These are phyloP conservation scores for Luzula sylvatica DNA, from an alignment of 176 grass and related monocot genomes.

Conservation along the genomic window DNA sequence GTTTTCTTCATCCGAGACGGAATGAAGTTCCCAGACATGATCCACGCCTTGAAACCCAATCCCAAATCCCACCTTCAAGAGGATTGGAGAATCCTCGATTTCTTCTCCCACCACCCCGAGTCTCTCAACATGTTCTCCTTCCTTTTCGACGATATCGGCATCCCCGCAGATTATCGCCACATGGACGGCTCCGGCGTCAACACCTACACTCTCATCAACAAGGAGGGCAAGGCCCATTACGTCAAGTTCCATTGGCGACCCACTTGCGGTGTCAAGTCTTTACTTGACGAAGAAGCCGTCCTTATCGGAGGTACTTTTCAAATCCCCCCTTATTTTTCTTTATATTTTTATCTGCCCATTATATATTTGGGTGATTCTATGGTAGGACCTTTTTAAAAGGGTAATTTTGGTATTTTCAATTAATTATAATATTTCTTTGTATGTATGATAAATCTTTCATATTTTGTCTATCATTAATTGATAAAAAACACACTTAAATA, in stretches of 20 bases:
- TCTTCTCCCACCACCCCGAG: constrained; percentile 98
- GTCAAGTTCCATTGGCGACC: constrained; percentile 99
- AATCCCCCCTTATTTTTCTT: no score
- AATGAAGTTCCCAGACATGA: constrained; percentile 98
- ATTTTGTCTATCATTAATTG: no score
- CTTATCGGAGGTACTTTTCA: constrained; percentile 41
- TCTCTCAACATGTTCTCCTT: constrained; percentile 93
- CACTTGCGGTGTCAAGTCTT: constrained; percentile 69
- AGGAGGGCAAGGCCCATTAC: constrained; percentile 64
- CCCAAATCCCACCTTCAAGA: constrained; percentile 92
- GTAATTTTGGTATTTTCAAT: no score
- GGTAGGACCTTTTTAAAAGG: no score
- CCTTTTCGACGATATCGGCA: constrained; percentile 89
- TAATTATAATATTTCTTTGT: no score
- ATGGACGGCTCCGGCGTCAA: constrained; percentile 99
- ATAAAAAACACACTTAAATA: no score
- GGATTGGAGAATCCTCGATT: constrained; percentile 92
- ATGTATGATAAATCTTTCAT: no score
- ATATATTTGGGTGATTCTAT: no score
- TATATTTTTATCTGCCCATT: no score
- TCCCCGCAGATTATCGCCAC: constrained; percentile 92
- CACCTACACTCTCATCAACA: constrained; percentile 78
- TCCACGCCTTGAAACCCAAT: constrained; percentile 92
- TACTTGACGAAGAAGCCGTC: constrained; percentile 77
- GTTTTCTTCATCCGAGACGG: constrained; percentile 97